phyloP scores from a whole-genome alignment of 176 grass and related monocot species.

The Elaeis guineensis region DNA sequence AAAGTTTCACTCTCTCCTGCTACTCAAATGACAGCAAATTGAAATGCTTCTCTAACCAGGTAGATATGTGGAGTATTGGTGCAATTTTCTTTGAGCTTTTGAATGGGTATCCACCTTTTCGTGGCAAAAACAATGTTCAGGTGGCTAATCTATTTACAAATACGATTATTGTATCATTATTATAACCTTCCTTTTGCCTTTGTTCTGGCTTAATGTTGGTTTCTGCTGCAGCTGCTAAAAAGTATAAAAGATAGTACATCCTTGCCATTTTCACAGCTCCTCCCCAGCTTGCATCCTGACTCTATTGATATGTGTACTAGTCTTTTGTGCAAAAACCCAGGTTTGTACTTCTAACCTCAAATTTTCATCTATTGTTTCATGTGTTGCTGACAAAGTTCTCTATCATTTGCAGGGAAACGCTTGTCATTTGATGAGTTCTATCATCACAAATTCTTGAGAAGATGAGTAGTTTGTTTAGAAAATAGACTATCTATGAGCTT shows the following conservation, averaged over 20 bases:
- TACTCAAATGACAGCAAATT: background rate
- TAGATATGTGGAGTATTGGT: conserved; percentile 55
- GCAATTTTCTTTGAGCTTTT: conserved; percentile 46
- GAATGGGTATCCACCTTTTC: conserved; percentile 47
- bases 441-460: conserved; percentile 10
- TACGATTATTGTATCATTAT: too few relatives aligned
- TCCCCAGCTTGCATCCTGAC: conserved; percentile 4
- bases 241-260: background rate
- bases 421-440: conserved; percentile 14
- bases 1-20: background rate
- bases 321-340: conserved; percentile 15
- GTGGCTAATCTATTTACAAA: conserved; percentile 13
- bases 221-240: conserved; percentile 7
- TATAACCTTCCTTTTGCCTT: too few relatives aligned
- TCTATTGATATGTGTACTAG: conserved; percentile 9
- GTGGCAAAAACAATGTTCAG: conserved; percentile 45
- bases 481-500: too few relatives aligned
- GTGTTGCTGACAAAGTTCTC: background rate
- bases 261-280: conserved; percentile 10
- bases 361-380: too few relatives aligned
- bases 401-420: background rate
- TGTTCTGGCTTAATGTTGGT: background rate
- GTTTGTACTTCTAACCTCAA: background rate
- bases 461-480: background rate
- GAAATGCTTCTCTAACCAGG: conserved; percentile 12